Conservation (phyloP, 176 grass and related monocot species). For the Cocos nucifera region DNA sequence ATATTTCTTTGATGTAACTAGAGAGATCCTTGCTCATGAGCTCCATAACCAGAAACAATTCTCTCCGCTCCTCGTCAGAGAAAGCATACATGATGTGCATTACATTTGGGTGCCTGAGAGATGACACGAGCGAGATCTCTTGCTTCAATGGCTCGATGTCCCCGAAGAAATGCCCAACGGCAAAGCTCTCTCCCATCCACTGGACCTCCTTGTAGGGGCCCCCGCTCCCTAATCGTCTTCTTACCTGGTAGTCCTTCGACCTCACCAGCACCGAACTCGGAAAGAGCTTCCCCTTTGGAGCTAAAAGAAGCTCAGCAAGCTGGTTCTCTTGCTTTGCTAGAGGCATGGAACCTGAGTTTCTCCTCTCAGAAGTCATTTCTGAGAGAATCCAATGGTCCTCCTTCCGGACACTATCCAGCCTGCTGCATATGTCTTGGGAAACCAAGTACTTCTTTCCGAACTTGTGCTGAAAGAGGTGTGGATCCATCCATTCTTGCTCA, state of each 20-base stretch:
- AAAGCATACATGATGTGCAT: conserved; percentile 18
- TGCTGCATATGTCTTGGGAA: conserved; percentile 8
- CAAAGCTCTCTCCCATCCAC: conserved; percentile 21
- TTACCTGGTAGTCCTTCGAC: conserved; percentile 16
- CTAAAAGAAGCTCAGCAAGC: conserved; percentile 10
- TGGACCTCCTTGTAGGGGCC: conserved; percentile 20
- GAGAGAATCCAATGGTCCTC: conserved; percentile 20
- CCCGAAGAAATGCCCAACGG: conserved; percentile 1
- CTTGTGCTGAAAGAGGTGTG: conserved; percentile 13
- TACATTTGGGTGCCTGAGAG: conserved; percentile 8
- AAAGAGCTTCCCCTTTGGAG: conserved; percentile 3
- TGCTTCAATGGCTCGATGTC: neutral
- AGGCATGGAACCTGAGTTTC: neutral
- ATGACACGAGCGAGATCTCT: conserved; percentile 3
- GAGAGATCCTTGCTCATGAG: conserved; percentile 24
- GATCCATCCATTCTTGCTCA: conserved; percentile 21
- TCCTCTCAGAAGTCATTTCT: conserved; percentile 1
- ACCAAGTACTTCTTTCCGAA: conserved; percentile 15
- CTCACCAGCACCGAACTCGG: conserved; percentile 8
- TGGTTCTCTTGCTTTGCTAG: conserved; percentile 10
- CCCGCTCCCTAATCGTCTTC: conserved; percentile 8
- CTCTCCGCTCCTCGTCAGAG: conserved; percentile 14
- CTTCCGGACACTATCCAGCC: conserved; percentile 8
- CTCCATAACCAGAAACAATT: conserved; percentile 19
- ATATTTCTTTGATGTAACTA: conserved; percentile 14